Evolutionary conservation across 164 flowering plant species (phyloP), one percentile per base, ranked within the genome.

Genomic region (Sedum album): DNA sequence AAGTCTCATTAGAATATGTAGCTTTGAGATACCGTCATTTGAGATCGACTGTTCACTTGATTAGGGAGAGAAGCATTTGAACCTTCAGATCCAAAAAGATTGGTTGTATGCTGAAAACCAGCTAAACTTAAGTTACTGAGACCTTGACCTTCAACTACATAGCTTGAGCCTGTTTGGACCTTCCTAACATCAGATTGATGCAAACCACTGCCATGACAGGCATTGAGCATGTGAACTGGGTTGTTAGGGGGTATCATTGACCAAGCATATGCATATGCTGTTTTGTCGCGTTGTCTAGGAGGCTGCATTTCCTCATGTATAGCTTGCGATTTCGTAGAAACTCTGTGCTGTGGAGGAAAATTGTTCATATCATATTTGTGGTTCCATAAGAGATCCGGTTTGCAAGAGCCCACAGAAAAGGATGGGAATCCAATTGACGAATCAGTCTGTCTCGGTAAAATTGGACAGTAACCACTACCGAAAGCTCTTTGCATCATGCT

Each of bases 1-100:
- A 76, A 18, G 84, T 71, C n/a, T 87, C 91, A 76, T 83, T 85
- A 49, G 84, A 60, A 77, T 74, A 77, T 17, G 80, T 60, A 75
- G 82, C 87, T 42, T n/a, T 69, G 63, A 4, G 86, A 72, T 23
- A 71, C 76, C 49, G 25, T 28, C 4, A 35, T 28, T 55, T 74
- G 77, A 38, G 76, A 67, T 38, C 68, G 75, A 74, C 53, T 39
- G 35, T 71, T 75, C 62, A 60, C 66, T 67, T 72, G 79, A 60
- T 71, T 74, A 28, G 65, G 76, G 48, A 66, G 60, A 53, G 65
- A 63, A 72, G 73, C 25, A 68, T 71, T 70, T 60, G 77, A 74
- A 44, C 60, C 49, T 66, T 73, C 74, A n/a, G 71, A 49, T 36
- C 61, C 72, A 60, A 63, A 68, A 31, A 60, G 67, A 66, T 67